Base-by-base conservation (phyloP, 2,329 filamentous ascomycete species). In the Alternaria tenuissima region DNA sequence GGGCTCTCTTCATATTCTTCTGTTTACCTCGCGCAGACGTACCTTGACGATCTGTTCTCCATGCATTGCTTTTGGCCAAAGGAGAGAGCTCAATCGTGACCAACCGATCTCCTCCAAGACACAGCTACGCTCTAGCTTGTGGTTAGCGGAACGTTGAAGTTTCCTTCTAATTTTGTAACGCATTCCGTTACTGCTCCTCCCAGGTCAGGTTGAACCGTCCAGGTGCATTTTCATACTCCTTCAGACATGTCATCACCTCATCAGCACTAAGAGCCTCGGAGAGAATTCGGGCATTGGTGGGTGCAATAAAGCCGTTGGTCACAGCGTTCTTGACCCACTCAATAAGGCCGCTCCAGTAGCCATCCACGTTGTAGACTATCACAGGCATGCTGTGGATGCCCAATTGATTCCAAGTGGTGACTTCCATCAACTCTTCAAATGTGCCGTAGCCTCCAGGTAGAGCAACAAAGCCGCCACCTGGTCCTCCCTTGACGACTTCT, bases 371-470 rank as follows among this genome's bases (percentile, higher is more conserved):
- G 68, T 92, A 87, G 49, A 97, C 82, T 55, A 94, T 89, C 46
- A 98, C 89, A 1, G 76, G 76, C 75, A 77, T 78, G 4, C 91
- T 91, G 80, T 98, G 95, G 67, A 99, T 98, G 1, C 95, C 94
- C 51, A 99, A 81, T 82, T 98, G 95, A 79, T 97, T 98, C 94
- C 95, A 99, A 11, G 92, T 96, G 26, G 89, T 89, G 3, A 92
- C 88, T 82, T 96, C 92, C 79, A 97, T 93, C 76, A 99, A 85
- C 84, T 99, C 95, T 82, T 99, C 95, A 76, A 98, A 86, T 2
- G 95, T 99, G 20, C 95, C 95, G 79, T 94, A 99, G 0, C 95
- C 95, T 43, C 94, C 94, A 56, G 87, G 88, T 60, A 99, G 82
- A 28, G 93, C 93, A 41, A 99, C 88, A 81, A 99, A 99, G 12